Evolutionary conservation across 2,329 filamentous ascomycete species (phyloP).

Genomic region (Gnomoniopsis sp.): DNA sequence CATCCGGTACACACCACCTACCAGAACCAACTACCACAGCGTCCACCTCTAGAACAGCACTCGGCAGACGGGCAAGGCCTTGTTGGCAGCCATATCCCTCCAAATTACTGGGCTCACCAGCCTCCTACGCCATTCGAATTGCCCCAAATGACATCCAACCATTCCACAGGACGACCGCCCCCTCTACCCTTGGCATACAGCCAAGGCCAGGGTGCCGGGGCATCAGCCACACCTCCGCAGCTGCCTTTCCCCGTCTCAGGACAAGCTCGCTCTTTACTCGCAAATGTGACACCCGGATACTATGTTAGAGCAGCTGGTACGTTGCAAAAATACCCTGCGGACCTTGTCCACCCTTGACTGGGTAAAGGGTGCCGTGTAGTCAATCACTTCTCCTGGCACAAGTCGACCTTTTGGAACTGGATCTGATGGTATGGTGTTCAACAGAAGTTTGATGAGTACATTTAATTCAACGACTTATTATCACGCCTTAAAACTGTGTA

Average conservation of each 20-base stretch:
- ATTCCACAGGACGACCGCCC: neutral
- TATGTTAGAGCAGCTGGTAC: neutral
- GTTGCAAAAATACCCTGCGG: neutral
- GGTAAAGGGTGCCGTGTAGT: too few species aligned
- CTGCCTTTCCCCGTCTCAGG: neutral
- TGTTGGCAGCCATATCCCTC: neutral
- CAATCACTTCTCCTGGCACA: too few species aligned
- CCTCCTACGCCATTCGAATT: neutral
- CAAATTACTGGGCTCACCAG: neutral
- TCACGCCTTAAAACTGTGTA: too few species aligned
- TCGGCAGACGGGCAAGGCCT: neutral
- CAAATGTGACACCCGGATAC: neutral
- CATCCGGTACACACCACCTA: neutral
- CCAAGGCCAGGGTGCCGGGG: too few species aligned
- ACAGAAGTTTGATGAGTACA: too few species aligned
- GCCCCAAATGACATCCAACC: neutral
- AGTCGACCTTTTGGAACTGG: too few species aligned
- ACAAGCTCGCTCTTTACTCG: neutral
- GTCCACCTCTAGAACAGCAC: neutral
- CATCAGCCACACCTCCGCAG: neutral
- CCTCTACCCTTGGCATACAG: neutral
- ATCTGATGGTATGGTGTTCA: too few species aligned
- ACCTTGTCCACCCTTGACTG: neutral
- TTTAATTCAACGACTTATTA: too few species aligned
- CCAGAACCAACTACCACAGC: neutral